Evolutionary conservation across 1,139 yeast species (phyloP).

Genomic region (Suhomyces taliae): DNA sequence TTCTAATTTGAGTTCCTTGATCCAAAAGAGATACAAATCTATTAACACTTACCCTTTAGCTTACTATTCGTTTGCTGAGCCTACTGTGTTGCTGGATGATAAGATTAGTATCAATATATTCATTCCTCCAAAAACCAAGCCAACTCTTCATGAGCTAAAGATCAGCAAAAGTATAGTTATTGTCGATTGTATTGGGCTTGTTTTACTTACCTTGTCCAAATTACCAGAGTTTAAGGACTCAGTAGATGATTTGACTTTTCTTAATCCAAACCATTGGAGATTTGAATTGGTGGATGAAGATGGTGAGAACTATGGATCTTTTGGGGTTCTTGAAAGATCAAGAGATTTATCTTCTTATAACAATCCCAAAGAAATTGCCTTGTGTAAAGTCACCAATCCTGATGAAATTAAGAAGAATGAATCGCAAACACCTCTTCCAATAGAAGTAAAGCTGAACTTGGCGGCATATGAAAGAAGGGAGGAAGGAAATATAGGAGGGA

Average conservation of each 20-base stretch:
- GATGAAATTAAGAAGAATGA: conserved; percentile 36
- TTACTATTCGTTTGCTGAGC: conserved; percentile 51
- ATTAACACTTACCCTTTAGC: conserved; percentile 50
- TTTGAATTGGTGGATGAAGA: conserved; percentile 76
- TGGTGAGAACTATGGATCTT: conserved; percentile 75
- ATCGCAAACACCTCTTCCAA: conserved; percentile 53
- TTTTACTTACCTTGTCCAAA: conserved; percentile 39
- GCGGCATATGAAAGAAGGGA: conserved; percentile 11
- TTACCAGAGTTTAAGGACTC: conserved; percentile 20
- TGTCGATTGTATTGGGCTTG: conserved; percentile 64
- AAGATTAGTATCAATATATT: conserved; percentile 34
- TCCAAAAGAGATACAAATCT: conserved; percentile 36
- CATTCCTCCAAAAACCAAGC: conserved; percentile 36
- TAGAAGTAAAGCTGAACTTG: conserved; percentile 36
- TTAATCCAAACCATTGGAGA: conserved; percentile 65
- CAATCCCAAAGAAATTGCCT: conserved; percentile 61
- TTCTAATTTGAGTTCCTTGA: conserved; percentile 43
- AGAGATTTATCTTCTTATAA: conserved; percentile 58
- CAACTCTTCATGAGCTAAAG: conserved; percentile 32
- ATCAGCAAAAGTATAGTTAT: conserved; percentile 51
- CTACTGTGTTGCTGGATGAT: conserved; percentile 10
- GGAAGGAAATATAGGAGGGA: neutral
- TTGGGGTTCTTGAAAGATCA: conserved; percentile 65
- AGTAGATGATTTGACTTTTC: conserved; percentile 14
- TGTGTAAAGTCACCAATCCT: conserved; percentile 46